Percentiles rank a stretch among this genome's conserved stretches.
phyloP scores from a whole-genome alignment of 176 grass and related monocot species.

The Oryza australiensis region DNA sequence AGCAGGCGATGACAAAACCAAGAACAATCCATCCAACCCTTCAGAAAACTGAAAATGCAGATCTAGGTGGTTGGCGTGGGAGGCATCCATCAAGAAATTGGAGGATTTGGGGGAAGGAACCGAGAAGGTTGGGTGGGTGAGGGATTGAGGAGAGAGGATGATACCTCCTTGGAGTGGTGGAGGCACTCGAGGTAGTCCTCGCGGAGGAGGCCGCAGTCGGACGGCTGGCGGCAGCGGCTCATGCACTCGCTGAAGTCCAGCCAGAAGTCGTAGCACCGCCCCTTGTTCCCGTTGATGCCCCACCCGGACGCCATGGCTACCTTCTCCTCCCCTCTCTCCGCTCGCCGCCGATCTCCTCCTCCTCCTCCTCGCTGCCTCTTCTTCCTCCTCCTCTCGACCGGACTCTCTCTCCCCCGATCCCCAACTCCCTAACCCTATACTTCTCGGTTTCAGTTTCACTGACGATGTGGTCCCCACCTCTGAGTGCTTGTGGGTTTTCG shows the following conservation, averaged over 20 bases:
- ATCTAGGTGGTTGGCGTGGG: constrained; percentile 1
- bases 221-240: constrained; percentile 90
- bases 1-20: neutral
- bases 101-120: neutral
- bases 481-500: neutral
- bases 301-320: constrained; percentile 84
- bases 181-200: constrained; percentile 99
- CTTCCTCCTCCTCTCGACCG: neutral
- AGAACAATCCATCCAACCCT: neutral
- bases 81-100: neutral
- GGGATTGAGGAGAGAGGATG: neutral
- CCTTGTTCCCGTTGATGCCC: constrained; percentile 98
- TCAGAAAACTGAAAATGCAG: neutral
- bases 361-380: neutral
- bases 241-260: constrained; percentile 99
- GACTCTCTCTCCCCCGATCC: neutral
- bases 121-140: too few relatives aligned
- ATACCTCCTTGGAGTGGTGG: constrained; percentile 96
- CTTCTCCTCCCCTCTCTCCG: neutral
- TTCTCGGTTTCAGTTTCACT: neutral
- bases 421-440: constrained; percentile 6
- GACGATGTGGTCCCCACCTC: constrained; percentile 30
- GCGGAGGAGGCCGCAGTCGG: constrained; percentile 88
- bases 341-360: neutral
- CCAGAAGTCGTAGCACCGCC: constrained; percentile 99